Percentiles rank a stretch among this genome's conserved stretches.
These are phyloP conservation scores for Haberlea rhodopensis DNA, from an alignment of 257 asterid genomes.

Conservation along the genomic window DNA sequence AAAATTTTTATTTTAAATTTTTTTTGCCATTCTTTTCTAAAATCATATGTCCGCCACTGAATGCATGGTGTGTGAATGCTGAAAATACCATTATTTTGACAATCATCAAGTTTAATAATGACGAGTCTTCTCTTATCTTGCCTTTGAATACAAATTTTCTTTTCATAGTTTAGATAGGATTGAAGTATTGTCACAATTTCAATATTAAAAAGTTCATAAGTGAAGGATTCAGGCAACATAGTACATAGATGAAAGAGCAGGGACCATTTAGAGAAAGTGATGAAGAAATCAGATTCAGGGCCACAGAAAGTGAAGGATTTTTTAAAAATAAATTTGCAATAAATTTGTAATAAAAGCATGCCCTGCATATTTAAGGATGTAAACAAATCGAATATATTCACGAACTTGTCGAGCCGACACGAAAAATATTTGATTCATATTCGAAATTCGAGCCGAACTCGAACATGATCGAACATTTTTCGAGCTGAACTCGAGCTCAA, in stretches of 20 bases:
- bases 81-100: slow-evolving; percentile 20
- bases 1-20: too few species aligned
- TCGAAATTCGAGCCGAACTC: too few species aligned
- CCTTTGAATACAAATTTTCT: neutral
- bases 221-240: slow-evolving; percentile 22
- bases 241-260: slow-evolving; percentile 27
- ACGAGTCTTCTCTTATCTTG: neutral
- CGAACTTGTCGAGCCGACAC: too few species aligned
- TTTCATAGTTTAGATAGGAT: neutral
- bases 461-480: too few species aligned
- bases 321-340: too few species aligned
- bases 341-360: too few species aligned
- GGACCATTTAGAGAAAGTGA: slow-evolving; percentile 41
- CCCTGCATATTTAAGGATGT: too few species aligned
- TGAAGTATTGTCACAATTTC: neutral
- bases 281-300: slow-evolving; percentile 5
- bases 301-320: slow-evolving; percentile 18
- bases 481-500: too few species aligned
- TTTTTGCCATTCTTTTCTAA: too few species aligned
- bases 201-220: slow-evolving; percentile 12
- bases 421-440: too few species aligned
- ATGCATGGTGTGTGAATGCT: slow-evolving; percentile 8
- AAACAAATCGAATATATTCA: too few species aligned
- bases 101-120: slow-evolving; percentile 4
- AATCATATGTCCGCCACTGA: too few species aligned